These are phyloP conservation scores for Penicillium paxilli DNA, from an alignment of 495 filamentous ascomycete genomes.

Conservation along the genomic window DNA sequence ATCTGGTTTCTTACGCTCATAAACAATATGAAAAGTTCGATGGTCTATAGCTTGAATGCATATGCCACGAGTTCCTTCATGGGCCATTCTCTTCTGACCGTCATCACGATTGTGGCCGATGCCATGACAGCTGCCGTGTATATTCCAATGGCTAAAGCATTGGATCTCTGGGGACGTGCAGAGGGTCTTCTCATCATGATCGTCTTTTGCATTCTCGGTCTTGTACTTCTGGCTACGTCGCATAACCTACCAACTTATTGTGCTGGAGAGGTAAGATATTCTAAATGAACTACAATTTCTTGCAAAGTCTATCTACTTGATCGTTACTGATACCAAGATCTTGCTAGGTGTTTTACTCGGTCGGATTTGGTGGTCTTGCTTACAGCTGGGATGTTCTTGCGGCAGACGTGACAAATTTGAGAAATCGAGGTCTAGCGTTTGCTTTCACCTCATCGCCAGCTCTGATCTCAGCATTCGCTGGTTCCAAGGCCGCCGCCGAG, in stretches of 20 bases:
- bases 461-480: constrained; percentile 35
- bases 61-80: constrained; percentile 48
- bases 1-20: constrained; percentile 45
- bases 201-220: constrained; percentile 26
- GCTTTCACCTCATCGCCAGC: constrained; percentile 55
- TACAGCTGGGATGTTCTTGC: constrained; percentile 55
- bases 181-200: constrained; percentile 50
- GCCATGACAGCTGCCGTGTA: constrained; percentile 30
- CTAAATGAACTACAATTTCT: no score
- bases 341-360: constrained; percentile 37
- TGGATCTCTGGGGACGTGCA: constrained; percentile 64
- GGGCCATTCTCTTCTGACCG: constrained; percentile 54
- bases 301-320: no score
- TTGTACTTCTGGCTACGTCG: constrained; percentile 47
- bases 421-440: constrained; percentile 56
- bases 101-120: constrained; percentile 52
- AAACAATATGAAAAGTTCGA: constrained; percentile 33
- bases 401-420: constrained; percentile 55
- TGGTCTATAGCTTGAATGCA: constrained; percentile 21
- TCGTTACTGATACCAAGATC: not conserved
- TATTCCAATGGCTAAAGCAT: constrained; percentile 62
- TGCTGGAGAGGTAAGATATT: constrained; percentile 37
- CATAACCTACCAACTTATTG: constrained; percentile 44
- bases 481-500: constrained; percentile 16
- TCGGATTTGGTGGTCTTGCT: constrained; percentile 50